These are phyloP conservation scores for Ulmus americana DNA, from an alignment of 331 rosid genomes.

Conservation along the genomic window DNA sequence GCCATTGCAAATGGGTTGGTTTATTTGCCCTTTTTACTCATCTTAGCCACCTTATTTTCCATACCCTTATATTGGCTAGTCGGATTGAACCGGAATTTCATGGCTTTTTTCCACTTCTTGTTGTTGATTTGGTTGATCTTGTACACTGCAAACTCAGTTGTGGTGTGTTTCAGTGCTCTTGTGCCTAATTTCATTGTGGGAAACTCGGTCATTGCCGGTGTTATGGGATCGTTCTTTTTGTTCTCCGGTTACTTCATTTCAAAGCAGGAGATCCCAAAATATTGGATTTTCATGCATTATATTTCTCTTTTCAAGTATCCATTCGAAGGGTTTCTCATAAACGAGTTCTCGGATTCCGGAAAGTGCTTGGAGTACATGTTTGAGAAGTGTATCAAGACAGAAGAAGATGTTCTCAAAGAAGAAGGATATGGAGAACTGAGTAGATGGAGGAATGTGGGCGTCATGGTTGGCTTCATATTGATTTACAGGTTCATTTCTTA, in stretches of 20 bases:
- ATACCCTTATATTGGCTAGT: slow-evolving; percentile 79
- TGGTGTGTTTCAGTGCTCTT: slow-evolving; percentile 91
- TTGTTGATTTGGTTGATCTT: slow-evolving; percentile 77
- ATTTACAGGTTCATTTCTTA: slow-evolving; percentile 88
- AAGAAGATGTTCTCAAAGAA: slow-evolving; percentile 68
- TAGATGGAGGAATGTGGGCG: slow-evolving; percentile 69
- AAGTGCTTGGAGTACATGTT: slow-evolving; percentile 77
- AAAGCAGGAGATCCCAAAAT: slow-evolving; percentile 58
- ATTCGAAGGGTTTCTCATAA: slow-evolving; percentile 86
- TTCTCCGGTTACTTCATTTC: slow-evolving; percentile 96
- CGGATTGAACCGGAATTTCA: slow-evolving; percentile 64
- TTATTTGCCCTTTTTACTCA: slow-evolving; percentile 84
- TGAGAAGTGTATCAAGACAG: slow-evolving; percentile 58
- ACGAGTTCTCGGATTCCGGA: slow-evolving; percentile 73
- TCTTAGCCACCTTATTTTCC: slow-evolving; percentile 71
- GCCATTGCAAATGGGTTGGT: slow-evolving; percentile 86
- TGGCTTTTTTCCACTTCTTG: slow-evolving; percentile 66
- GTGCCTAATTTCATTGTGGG: slow-evolving; percentile 96
- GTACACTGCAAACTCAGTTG: slow-evolving; percentile 88
- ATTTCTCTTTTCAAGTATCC: slow-evolving; percentile 89
- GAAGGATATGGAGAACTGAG: slow-evolving; percentile 82
- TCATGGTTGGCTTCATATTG: slow-evolving; percentile 74
- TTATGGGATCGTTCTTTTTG: slow-evolving; percentile 87
- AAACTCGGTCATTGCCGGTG: slow-evolving; percentile 83
- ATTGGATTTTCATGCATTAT: slow-evolving; percentile 94